Conservation (phyloP, 225 moss, liverwort and hornwort genomes). For the Lunularia cruciata region DNA sequence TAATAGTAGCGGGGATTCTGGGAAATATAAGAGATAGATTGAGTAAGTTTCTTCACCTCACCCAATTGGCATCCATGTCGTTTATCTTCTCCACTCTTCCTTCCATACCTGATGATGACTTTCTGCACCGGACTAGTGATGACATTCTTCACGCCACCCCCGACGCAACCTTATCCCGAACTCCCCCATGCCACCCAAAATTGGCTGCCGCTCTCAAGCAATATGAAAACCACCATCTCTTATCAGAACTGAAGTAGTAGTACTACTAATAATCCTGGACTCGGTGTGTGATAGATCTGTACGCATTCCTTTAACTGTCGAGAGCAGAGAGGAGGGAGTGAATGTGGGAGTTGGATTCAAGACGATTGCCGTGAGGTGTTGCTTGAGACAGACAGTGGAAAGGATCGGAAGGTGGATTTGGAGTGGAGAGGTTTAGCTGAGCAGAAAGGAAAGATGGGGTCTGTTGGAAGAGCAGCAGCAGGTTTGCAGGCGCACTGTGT, state of each 20-base stretch:
- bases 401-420: too few relatives aligned
- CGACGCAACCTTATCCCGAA: slow-evolving; percentile 3
- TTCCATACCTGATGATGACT: not conserved
- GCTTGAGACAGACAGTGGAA: too few relatives aligned
- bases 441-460: slow-evolving; percentile 18
- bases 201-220: not conserved
- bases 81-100: not conserved
- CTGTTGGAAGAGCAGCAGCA: slow-evolving; percentile 5
- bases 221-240: not conserved
- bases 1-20: too few relatives aligned
- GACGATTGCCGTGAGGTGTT: not conserved
- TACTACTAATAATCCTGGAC: too few relatives aligned
- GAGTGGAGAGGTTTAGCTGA: not conserved
- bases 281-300: too few relatives aligned
- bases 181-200: slow-evolving; percentile 17
- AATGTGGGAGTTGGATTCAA: not conserved
- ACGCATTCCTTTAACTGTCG: not conserved
- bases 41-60: not conserved
- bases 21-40: too few relatives aligned
- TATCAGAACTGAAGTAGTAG: too few relatives aligned
- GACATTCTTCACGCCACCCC: slow-evolving; percentile 19
- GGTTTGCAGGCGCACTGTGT: not conserved
- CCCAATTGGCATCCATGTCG: not conserved
- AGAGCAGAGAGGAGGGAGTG: not conserved
- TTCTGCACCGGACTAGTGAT: not conserved